Base-by-base conservation (phyloP, 176 grass and related monocot species). In the Cymbopogon citratus region DNA sequence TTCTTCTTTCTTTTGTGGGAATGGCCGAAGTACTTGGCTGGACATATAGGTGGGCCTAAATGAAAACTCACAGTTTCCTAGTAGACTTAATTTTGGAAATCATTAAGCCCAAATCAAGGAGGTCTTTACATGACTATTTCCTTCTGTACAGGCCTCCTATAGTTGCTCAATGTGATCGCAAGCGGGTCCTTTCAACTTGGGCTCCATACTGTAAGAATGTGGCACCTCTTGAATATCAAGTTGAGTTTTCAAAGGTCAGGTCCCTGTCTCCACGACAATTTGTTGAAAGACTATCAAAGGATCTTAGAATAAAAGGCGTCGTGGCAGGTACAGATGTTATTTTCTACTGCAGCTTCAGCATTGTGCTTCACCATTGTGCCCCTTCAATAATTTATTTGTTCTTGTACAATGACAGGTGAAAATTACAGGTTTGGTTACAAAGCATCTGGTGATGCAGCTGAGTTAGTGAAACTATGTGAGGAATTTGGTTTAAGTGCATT, bases 401-500 rank as follows among this genome's bases (percentile, higher is more conserved):
- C 73, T 29, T 87, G 48, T 80, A 66, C 68, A 44, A 45, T 91
- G 28, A 66, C 80, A 99, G 96, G 96, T 69, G 90, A 95, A 75
- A 99, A 99, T 78, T 99, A 99, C 46, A 89, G 96, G 87, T 99
- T 99, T 81, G 96, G 96, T n/a, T 99, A 99, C 74, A 99, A 90
- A 87, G 92, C 96, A 76, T 92, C 96, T 27, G 92, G 96, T 83
- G 92, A 99, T 80, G 89, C 96, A 67, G 28, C 88, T 83, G 79
- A 90, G 68, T 78, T 90, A 66, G 79, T 74, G 48, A 90, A 79
- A 61, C 29, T 90, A 67, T 90, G 88, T 51, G 83, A 90, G 18
- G 88, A 86, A 81, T 90, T 86, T 34, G 83, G 79, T 68, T 74
- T 86, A 68, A 90, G 79, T 51, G 88, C 88, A 60, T 90, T 83